Evolutionary conservation across 257 asterid species (phyloP).

Genomic region (Primulina huaijiensis): DNA sequence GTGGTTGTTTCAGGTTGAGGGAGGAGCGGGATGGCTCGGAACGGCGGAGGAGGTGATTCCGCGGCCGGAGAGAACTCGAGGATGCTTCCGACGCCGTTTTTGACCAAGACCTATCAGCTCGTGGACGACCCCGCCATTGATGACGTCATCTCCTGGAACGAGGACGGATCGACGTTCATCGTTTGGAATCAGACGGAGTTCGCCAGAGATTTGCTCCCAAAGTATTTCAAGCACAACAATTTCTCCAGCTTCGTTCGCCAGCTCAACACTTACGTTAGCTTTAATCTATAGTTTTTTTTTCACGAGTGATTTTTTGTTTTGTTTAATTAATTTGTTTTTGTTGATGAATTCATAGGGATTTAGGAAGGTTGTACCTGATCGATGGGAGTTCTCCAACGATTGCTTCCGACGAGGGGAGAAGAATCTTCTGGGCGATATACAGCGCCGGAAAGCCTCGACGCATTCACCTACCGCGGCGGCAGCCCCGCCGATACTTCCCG

Average conservation of each 20-base stretch:
- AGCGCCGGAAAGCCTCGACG: slow-evolving; percentile 61
- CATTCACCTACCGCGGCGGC: slow-evolving; percentile 22
- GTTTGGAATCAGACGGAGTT: slow-evolving; percentile 89
- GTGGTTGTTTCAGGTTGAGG: slow-evolving; percentile 9
- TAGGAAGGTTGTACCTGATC: slow-evolving; percentile 83
- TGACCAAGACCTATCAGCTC: slow-evolving; percentile 85
- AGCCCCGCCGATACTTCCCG: slow-evolving; percentile 12
- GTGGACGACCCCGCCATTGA: slow-evolving; percentile 60
- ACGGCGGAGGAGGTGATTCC: slow-evolving; percentile 41
- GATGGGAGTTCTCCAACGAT: slow-evolving; percentile 94
- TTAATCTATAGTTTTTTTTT: neutral
- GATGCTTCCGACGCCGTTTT: slow-evolving; percentile 78
- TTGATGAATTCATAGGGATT: slow-evolving; percentile 54
- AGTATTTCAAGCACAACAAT: slow-evolving; percentile 80
- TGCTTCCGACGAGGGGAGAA: slow-evolving; percentile 71
- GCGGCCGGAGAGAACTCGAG: slow-evolving; percentile 28
- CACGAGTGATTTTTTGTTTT: neutral
- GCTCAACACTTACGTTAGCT: slow-evolving; percentile 80
- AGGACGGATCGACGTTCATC: slow-evolving; percentile 75
- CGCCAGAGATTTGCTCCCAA: slow-evolving; percentile 81
- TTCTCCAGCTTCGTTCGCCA: slow-evolving; percentile 92
- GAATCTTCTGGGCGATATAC: slow-evolving; percentile 63
- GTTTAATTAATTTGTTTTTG: neutral
- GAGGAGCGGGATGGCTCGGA: slow-evolving; percentile 29
- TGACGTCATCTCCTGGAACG: slow-evolving; percentile 86